A percentile compares a stretch with the other conserved stretches of the same genome.
These are phyloP conservation scores for Crithidia fasciculata DNA, from an alignment of 208 protist species.

Conservation along the genomic window DNA sequence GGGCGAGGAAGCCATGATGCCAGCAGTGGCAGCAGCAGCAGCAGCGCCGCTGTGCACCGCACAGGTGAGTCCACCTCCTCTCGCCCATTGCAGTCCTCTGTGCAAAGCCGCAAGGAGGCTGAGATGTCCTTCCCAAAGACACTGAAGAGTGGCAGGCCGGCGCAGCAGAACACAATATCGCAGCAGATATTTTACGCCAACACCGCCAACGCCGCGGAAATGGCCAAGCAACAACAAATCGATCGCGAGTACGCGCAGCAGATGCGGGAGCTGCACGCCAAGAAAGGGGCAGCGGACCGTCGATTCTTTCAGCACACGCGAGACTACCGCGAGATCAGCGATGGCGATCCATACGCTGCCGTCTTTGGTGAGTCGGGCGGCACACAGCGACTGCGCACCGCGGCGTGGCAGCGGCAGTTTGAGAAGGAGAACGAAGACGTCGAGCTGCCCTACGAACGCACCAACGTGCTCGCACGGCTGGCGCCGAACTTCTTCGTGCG, in stretches of 20 bases:
- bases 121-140: conserved; percentile 72
- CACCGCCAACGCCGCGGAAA: conserved; percentile 35
- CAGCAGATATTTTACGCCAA: conserved; percentile 68
- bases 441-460: conserved; percentile 86
- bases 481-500: conserved; percentile 89
- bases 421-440: conserved; percentile 84
- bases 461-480: conserved; percentile 64
- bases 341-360: conserved; percentile 71
- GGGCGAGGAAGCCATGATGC: background rate
- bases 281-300: conserved; percentile 40
- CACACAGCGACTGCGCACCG: conserved; percentile 64
- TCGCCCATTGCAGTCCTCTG: conserved; percentile 55
- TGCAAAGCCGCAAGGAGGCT: conserved; percentile 51
- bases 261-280: conserved; percentile 46
- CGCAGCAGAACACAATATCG: conserved; percentile 61
- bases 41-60: background rate
- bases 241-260: conserved; percentile 56
- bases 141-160: conserved; percentile 77
- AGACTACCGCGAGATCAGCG: conserved; percentile 83
- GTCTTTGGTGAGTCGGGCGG: conserved; percentile 68
- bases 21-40: background rate
- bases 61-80: conserved; percentile 19
- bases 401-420: conserved; percentile 89
- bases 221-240: conserved; percentile 43
- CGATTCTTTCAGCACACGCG: conserved; percentile 66